Base-by-base conservation (phyloP, 2,329 filamentous ascomycete genomes). In the Alternaria sp. region DNA sequence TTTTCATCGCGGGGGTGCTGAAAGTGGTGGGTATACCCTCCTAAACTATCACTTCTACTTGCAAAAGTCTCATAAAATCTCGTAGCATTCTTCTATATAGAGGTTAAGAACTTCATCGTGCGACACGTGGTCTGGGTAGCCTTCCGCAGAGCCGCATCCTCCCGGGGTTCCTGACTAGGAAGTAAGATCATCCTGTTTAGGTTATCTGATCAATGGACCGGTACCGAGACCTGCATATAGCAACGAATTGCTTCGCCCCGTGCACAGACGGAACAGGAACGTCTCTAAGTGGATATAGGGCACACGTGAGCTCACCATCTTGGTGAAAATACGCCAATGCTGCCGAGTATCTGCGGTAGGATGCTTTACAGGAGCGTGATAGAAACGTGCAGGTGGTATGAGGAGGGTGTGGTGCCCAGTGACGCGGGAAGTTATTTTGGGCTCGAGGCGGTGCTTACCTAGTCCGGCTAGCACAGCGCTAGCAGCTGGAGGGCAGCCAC, bases 331-430 rank as follows among this genome's bases (percentile, higher is more conserved):
- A 28, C 24, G 17, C 44, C 21, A 23, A 24, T 14, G 44, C 29
- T 46, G 10, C 24, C 44, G 3, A 33, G 29, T n/a, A 46, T 34
- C 23, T 23, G 17, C 23, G n/a, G 44, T 13, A 46, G 14, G 6
- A 6, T 8, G 44, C 17, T 34, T 24, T 34, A 23, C 13, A 46
- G 44, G 29, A 46, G 44, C 11, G 34, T 21, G 29, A 34, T 24
- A 9, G 29, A 23, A 33, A 46, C 29, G 17, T 7, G 44, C 29
- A 39, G 4, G 17, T 3, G 13, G 14, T 21, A 14, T 17, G 44
- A 46, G 29, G 44, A 46, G 29, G 44, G 44, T 34, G 29, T n/a
- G 44, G 29, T 34, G 17, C 11, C 44, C 44, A 46, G 11, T 46
- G 21, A 46, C 11, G 13, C n/a, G 44, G 44, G 23, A 33, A 46